phyloP scores from a whole-genome alignment of 148 eudicot genomes.

The Mesembryanthemum crystallinum region DNA sequence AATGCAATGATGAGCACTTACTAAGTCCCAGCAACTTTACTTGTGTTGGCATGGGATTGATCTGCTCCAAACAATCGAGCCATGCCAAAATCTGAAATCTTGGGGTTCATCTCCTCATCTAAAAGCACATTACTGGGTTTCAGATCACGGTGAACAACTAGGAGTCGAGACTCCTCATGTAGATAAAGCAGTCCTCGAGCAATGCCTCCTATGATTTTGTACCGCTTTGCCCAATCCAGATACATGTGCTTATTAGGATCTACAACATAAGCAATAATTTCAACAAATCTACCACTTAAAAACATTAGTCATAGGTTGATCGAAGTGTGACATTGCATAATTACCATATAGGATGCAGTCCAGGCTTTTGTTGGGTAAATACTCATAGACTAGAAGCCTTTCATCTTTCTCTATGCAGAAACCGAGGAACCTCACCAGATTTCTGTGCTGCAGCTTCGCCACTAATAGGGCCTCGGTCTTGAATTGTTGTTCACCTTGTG shows the following conservation, averaged over 20 bases:
- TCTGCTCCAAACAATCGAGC: constrained; percentile 39
- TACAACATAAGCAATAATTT: not conserved
- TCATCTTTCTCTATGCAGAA: constrained; percentile 24
- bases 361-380: constrained; percentile 35
- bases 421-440: constrained; percentile 29
- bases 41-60: constrained; percentile 41
- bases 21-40: constrained; percentile 45
- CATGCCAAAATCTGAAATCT: constrained; percentile 53
- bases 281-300: constrained; percentile 3
- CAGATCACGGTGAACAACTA: constrained; percentile 48
- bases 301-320: not conserved
- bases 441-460: constrained; percentile 30
- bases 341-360: constrained; percentile 35
- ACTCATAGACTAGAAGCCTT: constrained; percentile 24
- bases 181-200: constrained; percentile 46
- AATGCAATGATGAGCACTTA: constrained; percentile 18
- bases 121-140: constrained; percentile 43
- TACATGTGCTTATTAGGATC: constrained; percentile 21
- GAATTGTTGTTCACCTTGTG: constrained; percentile 22
- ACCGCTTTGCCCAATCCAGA: constrained; percentile 40
- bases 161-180: constrained; percentile 48
- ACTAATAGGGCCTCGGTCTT: constrained; percentile 25
- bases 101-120: constrained; percentile 44
- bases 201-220: constrained; percentile 46
- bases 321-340: not conserved